Conservation (phyloP, 768 basidiomycete genomes). For the Multifurca ochricompacta region DNA sequence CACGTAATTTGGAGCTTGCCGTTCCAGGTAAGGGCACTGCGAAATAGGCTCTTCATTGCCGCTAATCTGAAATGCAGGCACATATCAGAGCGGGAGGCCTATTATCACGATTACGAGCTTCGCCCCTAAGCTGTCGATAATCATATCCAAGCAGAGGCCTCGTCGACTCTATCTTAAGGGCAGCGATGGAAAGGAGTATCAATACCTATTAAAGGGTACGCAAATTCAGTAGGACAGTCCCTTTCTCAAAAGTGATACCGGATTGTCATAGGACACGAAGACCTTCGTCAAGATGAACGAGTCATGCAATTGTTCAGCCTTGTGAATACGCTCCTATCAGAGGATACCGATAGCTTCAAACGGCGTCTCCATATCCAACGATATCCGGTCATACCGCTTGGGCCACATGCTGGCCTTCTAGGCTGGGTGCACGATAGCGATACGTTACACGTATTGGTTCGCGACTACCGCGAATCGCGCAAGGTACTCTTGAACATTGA, state of each 20-base stretch:
- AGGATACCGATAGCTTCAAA: constrained; percentile 94
- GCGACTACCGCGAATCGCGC: constrained; percentile 91
- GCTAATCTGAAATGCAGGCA: constrained; percentile 43
- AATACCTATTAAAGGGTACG: constrained; percentile 83
- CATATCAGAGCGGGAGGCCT: constrained; percentile 83
- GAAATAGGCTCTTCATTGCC: background rate
- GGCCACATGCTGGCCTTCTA: constrained; percentile 88
- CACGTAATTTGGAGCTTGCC: constrained; percentile 87
- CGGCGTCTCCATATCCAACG: constrained; percentile 90
- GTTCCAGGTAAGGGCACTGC: constrained; percentile 66
- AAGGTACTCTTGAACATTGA: constrained; percentile 98
- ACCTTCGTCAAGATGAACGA: constrained; percentile 95
- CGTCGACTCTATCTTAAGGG: constrained; percentile 82
- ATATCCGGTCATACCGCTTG: constrained; percentile 88
- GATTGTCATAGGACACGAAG: constrained; percentile 73
- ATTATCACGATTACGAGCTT: constrained; percentile 81
- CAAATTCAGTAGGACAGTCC: background rate
- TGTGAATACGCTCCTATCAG: constrained; percentile 87
- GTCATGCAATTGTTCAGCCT: constrained; percentile 99
- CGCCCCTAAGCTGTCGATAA: constrained; percentile 83
- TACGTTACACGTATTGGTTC: constrained; percentile 91
- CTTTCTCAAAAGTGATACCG: background rate
- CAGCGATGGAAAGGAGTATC: constrained; percentile 88
- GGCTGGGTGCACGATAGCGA: constrained; percentile 97
- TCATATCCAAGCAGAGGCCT: constrained; percentile 94